Percentiles rank a stretch among this genome's conserved stretches.
These are phyloP conservation scores for Neurospora africana DNA, from an alignment of 495 filamentous ascomycete species.

Conservation along the genomic window DNA sequence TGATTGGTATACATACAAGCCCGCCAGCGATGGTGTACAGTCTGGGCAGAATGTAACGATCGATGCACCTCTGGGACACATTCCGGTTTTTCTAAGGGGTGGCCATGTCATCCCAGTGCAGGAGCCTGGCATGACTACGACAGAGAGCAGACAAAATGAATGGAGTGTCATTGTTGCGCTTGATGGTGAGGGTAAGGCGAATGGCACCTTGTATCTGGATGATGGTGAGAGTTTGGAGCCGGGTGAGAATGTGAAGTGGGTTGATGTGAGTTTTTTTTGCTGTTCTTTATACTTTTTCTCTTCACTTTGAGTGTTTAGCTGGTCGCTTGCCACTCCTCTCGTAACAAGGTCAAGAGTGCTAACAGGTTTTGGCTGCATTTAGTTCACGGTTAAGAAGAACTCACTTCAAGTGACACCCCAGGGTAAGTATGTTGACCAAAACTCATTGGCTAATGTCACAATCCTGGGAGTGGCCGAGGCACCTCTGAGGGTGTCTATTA, in stretches of 20 bases:
- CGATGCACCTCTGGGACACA: conserved; percentile 64
- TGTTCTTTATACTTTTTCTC: neutral
- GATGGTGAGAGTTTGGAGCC: conserved; percentile 67
- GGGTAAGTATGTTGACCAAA: conserved; percentile 50
- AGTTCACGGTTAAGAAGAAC: conserved; percentile 41
- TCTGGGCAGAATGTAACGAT: conserved; percentile 62
- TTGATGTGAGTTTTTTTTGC: conserved; percentile 34
- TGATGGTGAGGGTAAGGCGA: conserved; percentile 43
- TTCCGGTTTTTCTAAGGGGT: conserved; percentile 66
- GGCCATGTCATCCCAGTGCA: conserved; percentile 61
- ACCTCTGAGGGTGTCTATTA: conserved; percentile 39
- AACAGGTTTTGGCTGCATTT: neutral
- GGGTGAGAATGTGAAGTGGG: conserved; percentile 39
- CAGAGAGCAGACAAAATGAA: conserved; percentile 51
- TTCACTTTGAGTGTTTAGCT: neutral
- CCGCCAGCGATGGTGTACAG: conserved; percentile 36
- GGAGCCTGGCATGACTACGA: conserved; percentile 59
- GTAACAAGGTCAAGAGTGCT: neutral
- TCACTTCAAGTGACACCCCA: conserved; percentile 35
- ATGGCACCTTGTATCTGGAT: conserved; percentile 66
- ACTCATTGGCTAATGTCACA: conserved; percentile 55
- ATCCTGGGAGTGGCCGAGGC: conserved; percentile 47
- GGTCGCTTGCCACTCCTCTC: neutral
- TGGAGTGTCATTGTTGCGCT: conserved; percentile 63
- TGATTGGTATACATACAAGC: conserved; percentile 63